These are phyloP conservation scores for Rhipidocladum racemiflorum DNA, from an alignment of 176 grass and related monocot genomes.

Conservation along the genomic window DNA sequence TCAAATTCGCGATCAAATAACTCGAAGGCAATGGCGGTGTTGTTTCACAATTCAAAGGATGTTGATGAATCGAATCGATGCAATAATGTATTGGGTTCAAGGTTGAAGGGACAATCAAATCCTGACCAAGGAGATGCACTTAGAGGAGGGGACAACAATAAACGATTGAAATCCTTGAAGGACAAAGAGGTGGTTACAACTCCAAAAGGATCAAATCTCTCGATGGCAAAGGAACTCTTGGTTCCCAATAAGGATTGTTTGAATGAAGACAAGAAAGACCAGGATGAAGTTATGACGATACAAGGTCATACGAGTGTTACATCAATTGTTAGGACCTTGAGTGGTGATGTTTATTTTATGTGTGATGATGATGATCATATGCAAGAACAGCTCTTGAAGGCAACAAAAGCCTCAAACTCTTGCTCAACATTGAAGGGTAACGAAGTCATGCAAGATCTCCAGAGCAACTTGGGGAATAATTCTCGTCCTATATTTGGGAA, in stretches of 20 bases:
- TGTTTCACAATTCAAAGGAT: neutral
- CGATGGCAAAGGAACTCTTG: neutral
- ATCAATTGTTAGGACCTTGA: neutral
- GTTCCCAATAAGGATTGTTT: neutral
- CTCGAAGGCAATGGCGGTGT: neutral
- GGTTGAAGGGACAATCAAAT: neutral
- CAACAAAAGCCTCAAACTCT: neutral
- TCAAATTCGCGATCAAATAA: neutral
- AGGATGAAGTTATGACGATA: neutral
- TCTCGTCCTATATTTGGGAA: neutral
- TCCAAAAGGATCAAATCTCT: neutral
- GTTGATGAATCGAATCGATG: neutral
- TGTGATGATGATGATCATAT: neutral
- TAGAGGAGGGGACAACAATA: neutral
- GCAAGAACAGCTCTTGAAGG: fast-evolving
- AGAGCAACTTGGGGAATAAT: neutral
- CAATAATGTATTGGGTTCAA: neutral
- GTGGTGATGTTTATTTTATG: neutral
- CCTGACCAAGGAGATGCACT: neutral
- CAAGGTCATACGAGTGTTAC: neutral
- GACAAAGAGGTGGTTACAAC: neutral
- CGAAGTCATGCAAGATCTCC: neutral
- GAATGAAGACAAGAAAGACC: too few species aligned
- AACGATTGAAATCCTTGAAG: too few species aligned
- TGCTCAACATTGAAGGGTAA: neutral